These are phyloP conservation scores for Psilocybe azurescens DNA, from an alignment of 768 basidiomycete species.

Conservation along the genomic window DNA sequence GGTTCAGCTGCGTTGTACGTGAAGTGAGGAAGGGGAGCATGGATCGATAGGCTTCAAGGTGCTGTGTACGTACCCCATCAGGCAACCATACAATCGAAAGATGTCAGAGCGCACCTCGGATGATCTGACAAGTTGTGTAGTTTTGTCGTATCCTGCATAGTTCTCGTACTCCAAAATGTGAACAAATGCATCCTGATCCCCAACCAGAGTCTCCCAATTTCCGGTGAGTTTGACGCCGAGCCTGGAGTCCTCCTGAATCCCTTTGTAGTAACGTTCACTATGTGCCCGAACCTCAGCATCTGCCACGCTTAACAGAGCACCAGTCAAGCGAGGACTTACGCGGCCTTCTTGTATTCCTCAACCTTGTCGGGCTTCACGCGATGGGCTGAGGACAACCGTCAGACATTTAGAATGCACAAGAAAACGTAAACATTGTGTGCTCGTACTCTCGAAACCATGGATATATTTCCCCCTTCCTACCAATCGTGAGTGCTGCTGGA, in stretches of 20 bases:
- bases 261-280: slow-evolving; percentile 86
- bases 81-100: not conserved
- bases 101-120: slow-evolving; percentile 59
- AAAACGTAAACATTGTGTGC: not conserved
- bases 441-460: slow-evolving; percentile 86
- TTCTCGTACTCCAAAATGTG: slow-evolving; percentile 94
- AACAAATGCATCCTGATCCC: slow-evolving; percentile 85
- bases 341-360: slow-evolving; percentile 87
- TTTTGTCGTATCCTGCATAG: slow-evolving; percentile 86
- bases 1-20: slow-evolving; percentile 79
- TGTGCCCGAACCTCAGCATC: slow-evolving; percentile 10
- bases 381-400: slow-evolving; percentile 62
- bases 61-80: slow-evolving; percentile 42
- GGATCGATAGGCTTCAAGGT: slow-evolving; percentile 67
- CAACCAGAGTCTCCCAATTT: slow-evolving; percentile 91
- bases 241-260: slow-evolving; percentile 73
- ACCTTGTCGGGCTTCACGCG: slow-evolving; percentile 81
- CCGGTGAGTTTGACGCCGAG: slow-evolving; percentile 90
- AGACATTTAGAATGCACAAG: slow-evolving; percentile 5
- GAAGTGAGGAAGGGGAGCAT: slow-evolving; percentile 80
- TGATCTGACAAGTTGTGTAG: slow-evolving; percentile 61
- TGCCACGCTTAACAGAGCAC: not conserved
- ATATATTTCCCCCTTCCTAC: slow-evolving; percentile 95
- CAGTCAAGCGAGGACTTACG: slow-evolving; percentile 52
- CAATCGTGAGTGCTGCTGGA: slow-evolving; percentile 83